phyloP scores from a whole-genome alignment of 2,329 filamentous ascomycete species.

The Sporothrix sp. region DNA sequence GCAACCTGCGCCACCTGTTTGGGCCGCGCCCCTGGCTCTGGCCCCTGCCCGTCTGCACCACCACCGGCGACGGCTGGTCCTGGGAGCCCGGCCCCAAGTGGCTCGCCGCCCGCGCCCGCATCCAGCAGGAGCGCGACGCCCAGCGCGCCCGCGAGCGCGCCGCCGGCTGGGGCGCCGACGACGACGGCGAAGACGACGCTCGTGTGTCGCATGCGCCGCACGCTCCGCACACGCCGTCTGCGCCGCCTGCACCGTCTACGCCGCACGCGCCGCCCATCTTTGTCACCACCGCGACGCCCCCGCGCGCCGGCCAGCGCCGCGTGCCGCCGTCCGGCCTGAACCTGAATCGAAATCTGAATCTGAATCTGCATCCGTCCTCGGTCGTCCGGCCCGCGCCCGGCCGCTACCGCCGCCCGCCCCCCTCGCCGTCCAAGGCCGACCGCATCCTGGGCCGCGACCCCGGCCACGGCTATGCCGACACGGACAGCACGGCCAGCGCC shows the following conservation, averaged over 20 bases:
- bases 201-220: constrained; percentile 7
- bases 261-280: neutral
- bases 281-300: constrained; percentile 5
- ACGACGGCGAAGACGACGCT: constrained; percentile 16
- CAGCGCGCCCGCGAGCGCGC: constrained; percentile 54
- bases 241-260: constrained; percentile 17
- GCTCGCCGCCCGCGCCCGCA: constrained; percentile 57
- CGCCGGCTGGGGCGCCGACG: constrained; percentile 52
- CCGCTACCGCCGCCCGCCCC: constrained; percentile 10
- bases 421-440: constrained; percentile 40
- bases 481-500: neutral
- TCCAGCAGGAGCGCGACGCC: constrained; percentile 47
- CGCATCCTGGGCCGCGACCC: constrained; percentile 48
- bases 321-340: neutral
- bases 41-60: constrained; percentile 73
- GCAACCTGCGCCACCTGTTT: constrained; percentile 74
- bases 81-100: constrained; percentile 84
- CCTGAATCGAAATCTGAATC: no score
- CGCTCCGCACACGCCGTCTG: no score
- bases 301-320: neutral
- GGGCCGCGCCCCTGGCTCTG: constrained; percentile 65
- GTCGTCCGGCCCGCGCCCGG: neutral
- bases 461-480: constrained; percentile 41
- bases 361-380: neutral
- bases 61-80: constrained; percentile 82